Conservation (phyloP, 257 asterid species). For the Gentiana macrophylla region DNA sequence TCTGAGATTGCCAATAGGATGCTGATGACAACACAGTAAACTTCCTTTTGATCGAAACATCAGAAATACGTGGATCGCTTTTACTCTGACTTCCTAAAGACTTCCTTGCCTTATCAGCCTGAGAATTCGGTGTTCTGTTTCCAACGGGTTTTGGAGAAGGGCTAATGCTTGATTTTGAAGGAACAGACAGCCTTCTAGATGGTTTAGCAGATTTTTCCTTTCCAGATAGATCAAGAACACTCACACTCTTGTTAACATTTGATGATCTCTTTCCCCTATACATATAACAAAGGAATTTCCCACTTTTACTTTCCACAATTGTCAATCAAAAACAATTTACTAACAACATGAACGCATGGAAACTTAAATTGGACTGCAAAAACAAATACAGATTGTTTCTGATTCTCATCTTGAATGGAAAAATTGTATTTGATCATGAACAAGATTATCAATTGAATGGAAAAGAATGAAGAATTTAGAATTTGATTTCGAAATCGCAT, state of each 20-base stretch:
- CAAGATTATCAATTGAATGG: conserved; percentile 10
- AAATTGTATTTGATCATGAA: too few species aligned
- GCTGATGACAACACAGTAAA: conserved; percentile 57
- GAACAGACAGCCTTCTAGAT: conserved; percentile 78
- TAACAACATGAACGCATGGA: too few species aligned
- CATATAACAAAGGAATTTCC: conserved; percentile 60
- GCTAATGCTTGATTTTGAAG: conserved; percentile 49
- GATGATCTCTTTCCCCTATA: conserved; percentile 81
- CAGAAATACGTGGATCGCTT: conserved; percentile 52
- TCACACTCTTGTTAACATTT: conserved; percentile 46
- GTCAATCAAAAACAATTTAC: conserved; percentile 45
- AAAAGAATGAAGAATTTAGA: too few species aligned
- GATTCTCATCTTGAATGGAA: conserved; percentile 43
- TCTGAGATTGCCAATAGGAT: conserved; percentile 78
- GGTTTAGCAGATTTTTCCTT: conserved; percentile 78
- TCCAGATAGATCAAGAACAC: conserved; percentile 61
- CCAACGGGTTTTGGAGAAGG: conserved; percentile 56
- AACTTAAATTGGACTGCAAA: conserved; percentile 52
- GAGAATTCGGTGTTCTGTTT: conserved; percentile 64
- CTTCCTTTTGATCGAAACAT: conserved; percentile 39
- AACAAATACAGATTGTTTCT: conserved; percentile 82
- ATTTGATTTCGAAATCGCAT: too few species aligned
- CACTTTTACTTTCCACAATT: conserved; percentile 58
- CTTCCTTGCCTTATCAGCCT: conserved; percentile 41
- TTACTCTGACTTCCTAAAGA: conserved; percentile 33